Conservation (phyloP, 345 rosid species). For the Gossypium mustelinum region DNA sequence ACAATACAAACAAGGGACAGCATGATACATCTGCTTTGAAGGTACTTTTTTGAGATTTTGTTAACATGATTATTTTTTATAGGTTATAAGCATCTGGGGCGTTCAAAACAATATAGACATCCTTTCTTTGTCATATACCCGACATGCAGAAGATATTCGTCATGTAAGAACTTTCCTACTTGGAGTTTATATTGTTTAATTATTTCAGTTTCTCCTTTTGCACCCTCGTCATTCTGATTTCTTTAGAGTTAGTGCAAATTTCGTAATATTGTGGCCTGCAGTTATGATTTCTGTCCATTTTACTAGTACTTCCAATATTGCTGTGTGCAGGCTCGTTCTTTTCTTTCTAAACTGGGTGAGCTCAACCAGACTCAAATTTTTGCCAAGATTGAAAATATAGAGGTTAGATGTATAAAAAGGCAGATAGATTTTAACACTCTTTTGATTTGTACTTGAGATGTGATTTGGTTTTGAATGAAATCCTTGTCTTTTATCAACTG, state of each 20-base stretch:
- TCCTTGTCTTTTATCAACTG: slow-evolving; percentile 1
- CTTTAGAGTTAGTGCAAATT: neutral
- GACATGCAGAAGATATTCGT: slow-evolving; percentile 67
- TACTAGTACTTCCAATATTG: slow-evolving; percentile 5
- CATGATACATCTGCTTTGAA: neutral
- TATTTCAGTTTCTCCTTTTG: neutral
- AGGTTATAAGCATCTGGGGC: slow-evolving; percentile 78
- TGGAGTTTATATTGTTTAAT: slow-evolving; percentile 2
- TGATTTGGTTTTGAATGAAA: slow-evolving; percentile 12
- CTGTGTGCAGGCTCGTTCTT: slow-evolving; percentile 51
- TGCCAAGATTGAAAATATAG: slow-evolving; percentile 65
- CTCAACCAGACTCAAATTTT: slow-evolving; percentile 58
- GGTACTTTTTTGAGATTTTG: neutral
- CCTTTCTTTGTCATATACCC: slow-evolving; percentile 58
- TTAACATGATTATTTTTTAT: slow-evolving; percentile 9
- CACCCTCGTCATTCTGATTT: neutral
- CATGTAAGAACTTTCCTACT: slow-evolving; percentile 35
- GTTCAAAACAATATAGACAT: slow-evolving; percentile 56
- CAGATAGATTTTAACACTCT: neutral
- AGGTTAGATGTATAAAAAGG: slow-evolving; percentile 32
- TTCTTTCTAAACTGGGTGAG: slow-evolving; percentile 46
- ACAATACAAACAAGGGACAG: neutral
- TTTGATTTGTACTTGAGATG: neutral
- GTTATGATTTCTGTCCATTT: slow-evolving; percentile 1
- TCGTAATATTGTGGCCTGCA: neutral